Conservation (phyloP, 2,329 filamentous ascomycete genomes). For the Aspergillus pseudotamarii region DNA sequence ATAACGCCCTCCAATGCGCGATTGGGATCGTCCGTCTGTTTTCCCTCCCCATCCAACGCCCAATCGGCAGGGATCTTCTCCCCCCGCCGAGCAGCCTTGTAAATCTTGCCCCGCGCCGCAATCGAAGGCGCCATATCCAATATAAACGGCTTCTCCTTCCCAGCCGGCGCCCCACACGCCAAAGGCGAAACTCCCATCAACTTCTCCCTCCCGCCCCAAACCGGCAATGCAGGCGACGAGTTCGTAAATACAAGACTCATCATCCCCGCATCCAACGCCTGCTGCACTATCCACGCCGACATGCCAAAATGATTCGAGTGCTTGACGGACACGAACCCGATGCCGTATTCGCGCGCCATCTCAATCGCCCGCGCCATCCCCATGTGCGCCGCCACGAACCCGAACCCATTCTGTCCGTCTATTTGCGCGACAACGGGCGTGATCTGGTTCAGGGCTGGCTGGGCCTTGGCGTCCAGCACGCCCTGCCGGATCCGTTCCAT, state of each 20-base stretch:
- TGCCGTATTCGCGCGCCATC: slow-evolving; percentile 66
- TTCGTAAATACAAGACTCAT: slow-evolving; percentile 74
- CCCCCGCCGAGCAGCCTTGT: slow-evolving; percentile 46
- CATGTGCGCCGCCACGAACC: slow-evolving; percentile 68
- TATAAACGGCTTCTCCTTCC: slow-evolving; percentile 60
- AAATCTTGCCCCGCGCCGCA: slow-evolving; percentile 50
- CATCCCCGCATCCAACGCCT: slow-evolving; percentile 72
- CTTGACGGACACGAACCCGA: slow-evolving; percentile 75
- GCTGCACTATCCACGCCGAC: slow-evolving; percentile 77
- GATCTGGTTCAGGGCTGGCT: slow-evolving; percentile 60
- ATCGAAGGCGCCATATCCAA: slow-evolving; percentile 51
- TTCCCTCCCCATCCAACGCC: slow-evolving; percentile 73
- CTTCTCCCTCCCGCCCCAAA: slow-evolving; percentile 68
- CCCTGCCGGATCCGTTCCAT: slow-evolving; percentile 71
- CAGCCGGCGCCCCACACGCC: slow-evolving; percentile 72
- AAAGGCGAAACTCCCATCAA: slow-evolving; percentile 75
- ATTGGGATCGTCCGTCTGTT: slow-evolving; percentile 70
- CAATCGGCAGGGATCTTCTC: slow-evolving; percentile 58
- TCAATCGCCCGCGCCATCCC: slow-evolving; percentile 70
- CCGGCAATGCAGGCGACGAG: slow-evolving; percentile 71
- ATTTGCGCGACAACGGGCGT: slow-evolving; percentile 74
- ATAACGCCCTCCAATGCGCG: slow-evolving; percentile 75
- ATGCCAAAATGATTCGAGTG: slow-evolving; percentile 84
- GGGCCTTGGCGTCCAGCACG: slow-evolving; percentile 64
- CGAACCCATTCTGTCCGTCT: slow-evolving; percentile 71